These are phyloP conservation scores for Penicillium sp. DNA, from an alignment of 2,329 filamentous ascomycete species.

Conservation along the genomic window DNA sequence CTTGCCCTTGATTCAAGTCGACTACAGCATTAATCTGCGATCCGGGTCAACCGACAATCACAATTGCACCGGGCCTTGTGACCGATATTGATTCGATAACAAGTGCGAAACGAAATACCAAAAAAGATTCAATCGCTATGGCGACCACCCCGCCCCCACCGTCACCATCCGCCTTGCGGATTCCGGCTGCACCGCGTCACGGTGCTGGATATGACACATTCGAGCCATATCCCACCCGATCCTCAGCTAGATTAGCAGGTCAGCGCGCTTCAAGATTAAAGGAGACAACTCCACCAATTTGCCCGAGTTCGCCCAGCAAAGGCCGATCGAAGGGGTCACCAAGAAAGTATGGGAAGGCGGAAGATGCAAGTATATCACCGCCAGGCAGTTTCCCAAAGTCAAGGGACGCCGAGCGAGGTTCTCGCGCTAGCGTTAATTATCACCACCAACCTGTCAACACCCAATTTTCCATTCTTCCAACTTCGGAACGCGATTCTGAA, in stretches of 20 bases:
- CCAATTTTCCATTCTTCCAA: conserved; percentile 19
- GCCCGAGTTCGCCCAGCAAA: conserved; percentile 20
- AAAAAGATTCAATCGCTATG: background rate
- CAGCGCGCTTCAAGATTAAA: conserved; percentile 31
- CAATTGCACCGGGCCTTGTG: background rate
- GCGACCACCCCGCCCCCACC: conserved; percentile 44
- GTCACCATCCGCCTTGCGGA: conserved; percentile 34
- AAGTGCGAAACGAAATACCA: background rate
- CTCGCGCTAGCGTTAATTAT: background rate
- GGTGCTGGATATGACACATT: conserved; percentile 46
- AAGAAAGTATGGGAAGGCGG: conserved; percentile 22
- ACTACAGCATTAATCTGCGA: background rate
- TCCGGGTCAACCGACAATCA: background rate
- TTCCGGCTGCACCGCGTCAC: conserved; percentile 48
- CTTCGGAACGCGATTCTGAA: conserved; percentile 16
- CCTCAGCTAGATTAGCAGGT: conserved; percentile 41
- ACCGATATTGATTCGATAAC: background rate
- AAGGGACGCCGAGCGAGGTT: background rate
- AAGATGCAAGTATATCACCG: conserved; percentile 8
- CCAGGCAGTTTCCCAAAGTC: conserved; percentile 3
- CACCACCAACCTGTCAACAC: conserved; percentile 7
- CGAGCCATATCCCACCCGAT: conserved; percentile 42
- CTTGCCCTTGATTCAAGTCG: conserved; percentile 14
- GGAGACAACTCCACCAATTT: conserved; percentile 34
- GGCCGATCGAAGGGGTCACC: conserved; percentile 25